phyloP scores from a whole-genome alignment of 805 yeast genomes.

The Wickerhamiella allomyrinae region DNA sequence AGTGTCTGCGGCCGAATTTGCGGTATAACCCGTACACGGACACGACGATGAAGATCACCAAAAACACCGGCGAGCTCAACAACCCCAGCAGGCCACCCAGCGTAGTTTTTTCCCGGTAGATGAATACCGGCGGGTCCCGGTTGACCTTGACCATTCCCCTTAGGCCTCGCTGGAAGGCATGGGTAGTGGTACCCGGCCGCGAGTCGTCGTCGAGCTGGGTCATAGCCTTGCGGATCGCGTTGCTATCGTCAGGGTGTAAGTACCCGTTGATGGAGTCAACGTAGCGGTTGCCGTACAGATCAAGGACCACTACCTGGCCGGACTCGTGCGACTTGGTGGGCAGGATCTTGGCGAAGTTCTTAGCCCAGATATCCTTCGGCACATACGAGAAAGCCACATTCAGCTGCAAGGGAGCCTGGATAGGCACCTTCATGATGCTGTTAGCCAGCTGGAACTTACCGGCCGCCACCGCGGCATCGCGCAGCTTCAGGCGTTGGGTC shows the following conservation, averaged over 20 bases:
- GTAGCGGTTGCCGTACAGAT: conserved; percentile 13
- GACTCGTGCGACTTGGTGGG: conserved; percentile 5
- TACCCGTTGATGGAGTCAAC: conserved; percentile 6
- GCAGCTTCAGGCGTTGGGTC: conserved; percentile 10
- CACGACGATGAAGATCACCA: background rate
- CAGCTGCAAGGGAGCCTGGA: conserved; percentile 12
- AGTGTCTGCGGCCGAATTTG: background rate
- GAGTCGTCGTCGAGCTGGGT: background rate
- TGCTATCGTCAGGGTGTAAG: background rate
- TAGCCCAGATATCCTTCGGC: conserved; percentile 7
- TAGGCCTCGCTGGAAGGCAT: background rate
- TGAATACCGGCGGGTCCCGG: background rate
- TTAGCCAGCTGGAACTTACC: conserved; percentile 10
- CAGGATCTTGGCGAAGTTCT: conserved; percentile 7
- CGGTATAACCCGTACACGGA: background rate
- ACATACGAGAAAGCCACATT: conserved; percentile 14
- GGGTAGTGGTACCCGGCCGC: background rate
- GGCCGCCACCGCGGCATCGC: conserved; percentile 9
- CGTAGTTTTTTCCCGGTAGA: background rate
- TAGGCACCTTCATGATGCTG: conserved; percentile 10
- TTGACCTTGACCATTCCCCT: background rate
- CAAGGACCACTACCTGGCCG: conserved; percentile 13
- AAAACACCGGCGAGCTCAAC: background rate
- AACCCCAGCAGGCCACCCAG: background rate
- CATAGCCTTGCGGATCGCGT: background rate